Evolutionary conservation across 768 basidiomycete genomes (phyloP).

Genomic region (Clavaria fumosa): DNA sequence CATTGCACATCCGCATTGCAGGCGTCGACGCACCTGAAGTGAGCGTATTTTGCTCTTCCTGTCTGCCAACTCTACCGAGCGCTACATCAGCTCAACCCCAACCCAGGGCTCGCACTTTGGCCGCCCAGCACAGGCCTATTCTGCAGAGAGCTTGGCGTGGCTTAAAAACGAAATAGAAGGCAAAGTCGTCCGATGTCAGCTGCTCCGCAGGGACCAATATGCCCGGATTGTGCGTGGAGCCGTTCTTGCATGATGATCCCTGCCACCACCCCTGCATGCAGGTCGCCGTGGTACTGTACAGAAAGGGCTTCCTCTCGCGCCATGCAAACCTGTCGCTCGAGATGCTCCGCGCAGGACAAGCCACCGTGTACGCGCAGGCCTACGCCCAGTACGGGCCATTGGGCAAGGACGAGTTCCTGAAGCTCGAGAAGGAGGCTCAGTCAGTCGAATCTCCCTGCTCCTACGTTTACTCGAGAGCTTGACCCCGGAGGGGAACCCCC

Average conservation of each 20-base stretch:
- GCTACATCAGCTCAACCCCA: too few species aligned
- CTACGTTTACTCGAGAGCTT: not conserved
- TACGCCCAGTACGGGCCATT: conserved; percentile 68
- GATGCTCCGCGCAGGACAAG: conserved; percentile 74
- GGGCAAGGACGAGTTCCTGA: conserved; percentile 49
- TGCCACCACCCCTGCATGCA: too few species aligned
- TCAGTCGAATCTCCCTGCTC: conserved; percentile 17
- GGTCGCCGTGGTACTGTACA: too few species aligned
- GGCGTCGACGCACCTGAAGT: conserved; percentile 93
- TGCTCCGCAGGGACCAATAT: conserved; percentile 73
- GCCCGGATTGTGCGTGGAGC: conserved; percentile 52
- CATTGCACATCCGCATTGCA: conserved; percentile 76
- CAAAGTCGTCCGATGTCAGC: conserved; percentile 51
- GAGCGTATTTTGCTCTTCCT: too few species aligned
- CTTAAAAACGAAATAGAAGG: conserved; percentile 41
- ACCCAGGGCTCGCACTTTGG: conserved; percentile 79
- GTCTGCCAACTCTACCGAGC: too few species aligned
- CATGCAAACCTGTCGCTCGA: conserved; percentile 43
- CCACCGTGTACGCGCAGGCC: conserved; percentile 52
- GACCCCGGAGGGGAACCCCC: too few species aligned
- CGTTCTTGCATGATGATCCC: too few species aligned
- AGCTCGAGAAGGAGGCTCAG: conserved; percentile 53
- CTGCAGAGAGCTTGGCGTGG: conserved; percentile 64
- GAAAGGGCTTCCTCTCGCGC: conserved; percentile 24
- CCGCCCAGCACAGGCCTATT: conserved; percentile 56